These are phyloP conservation scores for Rugonectria rugulosa DNA, from an alignment of 2,329 filamentous ascomycete species.

Conservation along the genomic window DNA sequence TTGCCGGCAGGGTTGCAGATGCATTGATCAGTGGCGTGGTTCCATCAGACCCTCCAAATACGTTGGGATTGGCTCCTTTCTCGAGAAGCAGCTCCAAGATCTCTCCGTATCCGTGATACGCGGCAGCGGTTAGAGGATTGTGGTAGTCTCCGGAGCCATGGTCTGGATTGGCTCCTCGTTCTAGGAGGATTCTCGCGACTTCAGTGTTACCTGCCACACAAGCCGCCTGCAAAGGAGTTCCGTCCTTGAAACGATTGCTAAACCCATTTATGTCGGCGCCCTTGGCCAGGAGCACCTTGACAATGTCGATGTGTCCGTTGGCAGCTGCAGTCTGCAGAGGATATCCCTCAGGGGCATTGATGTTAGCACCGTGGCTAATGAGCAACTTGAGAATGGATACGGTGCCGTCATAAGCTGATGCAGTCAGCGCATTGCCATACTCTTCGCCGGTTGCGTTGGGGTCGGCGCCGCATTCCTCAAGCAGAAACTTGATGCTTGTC, in stretches of 20 bases:
- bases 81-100: slow-evolving; percentile 8
- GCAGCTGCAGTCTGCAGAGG: slow-evolving; percentile 10
- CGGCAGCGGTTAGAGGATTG: slow-evolving; percentile 7
- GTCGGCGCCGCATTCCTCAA: slow-evolving; percentile 1
- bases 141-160: slow-evolving; percentile 4
- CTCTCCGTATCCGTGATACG: slow-evolving; percentile 4
- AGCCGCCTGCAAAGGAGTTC: slow-evolving; percentile 12
- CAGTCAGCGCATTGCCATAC: slow-evolving; percentile 20
- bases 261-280: slow-evolving; percentile 10
- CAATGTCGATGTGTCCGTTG: slow-evolving; percentile 14
- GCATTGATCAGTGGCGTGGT: slow-evolving; percentile 16
- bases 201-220: slow-evolving; percentile 8
- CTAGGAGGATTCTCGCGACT: not conserved
- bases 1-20: not conserved
- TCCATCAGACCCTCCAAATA: slow-evolving; percentile 8
- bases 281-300: not conserved
- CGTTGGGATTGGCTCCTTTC: slow-evolving; percentile 6
- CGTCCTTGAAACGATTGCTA: not conserved
- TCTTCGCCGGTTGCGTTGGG: slow-evolving; percentile 9
- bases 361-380: slow-evolving; percentile 2
- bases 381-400: slow-evolving; percentile 1
- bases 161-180: slow-evolving; percentile 6
- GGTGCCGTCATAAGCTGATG: slow-evolving; percentile 12
- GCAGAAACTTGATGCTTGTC: slow-evolving; percentile 7
- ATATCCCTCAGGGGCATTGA: slow-evolving; percentile 13